Conservation (phyloP, 192 early-diverging fungal genomes). For the Paraglomus occultum region DNA sequence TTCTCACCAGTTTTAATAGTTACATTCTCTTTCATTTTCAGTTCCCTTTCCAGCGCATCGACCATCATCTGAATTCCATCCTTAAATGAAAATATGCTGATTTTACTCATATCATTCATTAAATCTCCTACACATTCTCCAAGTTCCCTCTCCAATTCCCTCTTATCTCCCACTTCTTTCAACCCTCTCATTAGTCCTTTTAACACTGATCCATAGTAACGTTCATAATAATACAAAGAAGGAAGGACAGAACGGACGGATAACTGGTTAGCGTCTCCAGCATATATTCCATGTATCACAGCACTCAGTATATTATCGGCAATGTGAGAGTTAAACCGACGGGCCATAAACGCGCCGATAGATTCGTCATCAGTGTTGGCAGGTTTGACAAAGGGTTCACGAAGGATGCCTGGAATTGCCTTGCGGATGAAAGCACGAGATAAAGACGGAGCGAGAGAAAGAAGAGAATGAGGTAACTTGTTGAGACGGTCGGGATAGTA, state of each 20-base stretch:
- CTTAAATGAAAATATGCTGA: constrained; percentile 81
- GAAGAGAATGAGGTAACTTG: constrained; percentile 48
- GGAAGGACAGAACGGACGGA: constrained; percentile 75
- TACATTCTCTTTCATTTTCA: constrained; percentile 57
- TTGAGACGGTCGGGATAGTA: constrained; percentile 69
- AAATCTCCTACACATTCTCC: constrained; percentile 47
- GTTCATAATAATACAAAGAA: constrained; percentile 69
- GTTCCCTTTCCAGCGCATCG: constrained; percentile 49
- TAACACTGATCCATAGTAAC: constrained; percentile 52
- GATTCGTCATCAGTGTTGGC: constrained; percentile 65
- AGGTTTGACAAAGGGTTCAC: constrained; percentile 51
- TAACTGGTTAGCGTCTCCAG: constrained; percentile 76
- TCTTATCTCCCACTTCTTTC: constrained; percentile 37
- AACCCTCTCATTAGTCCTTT: constrained; percentile 45
- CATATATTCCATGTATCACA: constrained; percentile 92
- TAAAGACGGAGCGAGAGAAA: constrained; percentile 28
- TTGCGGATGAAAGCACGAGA: constrained; percentile 39
- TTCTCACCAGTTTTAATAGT: constrained; percentile 46
- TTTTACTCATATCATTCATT: constrained; percentile 54
- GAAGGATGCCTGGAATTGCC: constrained; percentile 54
- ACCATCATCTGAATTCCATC: constrained; percentile 74
- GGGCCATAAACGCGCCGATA: constrained; percentile 75
- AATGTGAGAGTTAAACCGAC: constrained; percentile 72
- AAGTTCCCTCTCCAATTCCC: constrained; percentile 31
- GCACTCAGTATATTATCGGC: constrained; percentile 86